Evolutionary conservation across 2,329 filamentous ascomycete species (phyloP), one percentile per base, ranked within the genome.

Genomic region (Myriosclerotinia duriaeana): DNA sequence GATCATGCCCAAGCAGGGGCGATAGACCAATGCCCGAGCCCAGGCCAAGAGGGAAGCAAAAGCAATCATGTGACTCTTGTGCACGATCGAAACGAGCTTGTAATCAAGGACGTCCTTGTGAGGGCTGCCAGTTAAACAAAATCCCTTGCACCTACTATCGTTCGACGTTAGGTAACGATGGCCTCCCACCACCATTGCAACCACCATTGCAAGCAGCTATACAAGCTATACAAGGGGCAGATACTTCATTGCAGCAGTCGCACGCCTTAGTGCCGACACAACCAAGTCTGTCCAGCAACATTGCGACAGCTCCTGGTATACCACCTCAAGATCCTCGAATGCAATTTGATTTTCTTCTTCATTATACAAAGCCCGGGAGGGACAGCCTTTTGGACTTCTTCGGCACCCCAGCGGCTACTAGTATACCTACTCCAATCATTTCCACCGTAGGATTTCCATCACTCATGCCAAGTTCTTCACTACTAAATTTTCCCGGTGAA

Each of bases 341-440:
- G 55, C 46, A 42, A 9, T 59, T 66, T 12, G 11, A 61, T 20
- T 66, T 66, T 53, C 55, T 76, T 48, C 72, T 79, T 5, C 76
- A 76, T 42, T 79, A 76, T 50, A 69, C 80, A 14, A 53, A 36
- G 30, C 56, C 64, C 3, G 64, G 55, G 20, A 38, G 9, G 36
- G 44, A 42, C 5, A 26, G 30, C 14, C 58, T 61, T 14, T 50
- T 61, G 36, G 46, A 40, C 22, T 61, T 26, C n/a, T 61, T 61
- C 15, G 58, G 58, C 44, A 20, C 44, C 5, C 14, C 34, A 22
- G 50, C 30, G 20, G 6, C 2, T 5, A 26, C 20, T 42, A 50
- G 14, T 26, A 20, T 60, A 50, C 14, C 44, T 22, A 50, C 30
- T 38, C 44, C 44, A 17, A 60, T 5, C 7, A 22, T 20, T 60